Base-by-base conservation (phyloP, 106 monocot genomes). In the Posidonia australis region DNA sequence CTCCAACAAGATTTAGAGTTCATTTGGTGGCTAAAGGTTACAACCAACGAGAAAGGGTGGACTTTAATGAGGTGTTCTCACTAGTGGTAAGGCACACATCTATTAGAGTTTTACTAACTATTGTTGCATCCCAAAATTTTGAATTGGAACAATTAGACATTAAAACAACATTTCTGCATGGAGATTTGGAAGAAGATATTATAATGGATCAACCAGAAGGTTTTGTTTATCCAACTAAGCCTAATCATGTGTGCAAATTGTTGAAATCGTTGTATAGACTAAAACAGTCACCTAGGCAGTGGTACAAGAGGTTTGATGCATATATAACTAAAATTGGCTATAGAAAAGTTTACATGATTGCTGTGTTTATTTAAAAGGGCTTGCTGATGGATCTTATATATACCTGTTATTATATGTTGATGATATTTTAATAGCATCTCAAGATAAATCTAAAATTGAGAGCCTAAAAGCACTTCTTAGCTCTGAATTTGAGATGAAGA, bases 351-450 rank as follows among this genome's bases (percentile, higher is more conserved):
- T 16, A 16, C 5, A 24, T 26, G 26, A 55, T 55, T 12, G 13
- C 25, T 24, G 25, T 55, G 24, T 55, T 13, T 26, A 24, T 55
- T 12, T n/a, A 14, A 49, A 49, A 19, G 19, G 25, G 55, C 25
- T 24, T 11, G 1, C n/a, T n/a, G n/a, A n/a, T n/a, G n/a, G n/a
- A n/a, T n/a, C n/a, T n/a, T n/a, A n/a, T n/a, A n/a, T n/a, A n/a
- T n/a, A n/a, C n/a, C n/a, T n/a, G n/a, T n/a, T n/a, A n/a, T 6
- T 55, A 10, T 55, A 55, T 55, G 55, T 55, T 9, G 55, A 55
- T 55, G 55, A 27, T 25, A 55, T 55, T 11, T 24, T 55, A 11
- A 55, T 55, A 16, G 25, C 55, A 55, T 22, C 24, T 3, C 17
- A 49, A 16, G 48, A 49, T 49, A 12, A 10, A 26, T 16, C 11